Evolutionary conservation across 768 basidiomycete species (phyloP).

Genomic region (Boletus tomentosulus): DNA sequence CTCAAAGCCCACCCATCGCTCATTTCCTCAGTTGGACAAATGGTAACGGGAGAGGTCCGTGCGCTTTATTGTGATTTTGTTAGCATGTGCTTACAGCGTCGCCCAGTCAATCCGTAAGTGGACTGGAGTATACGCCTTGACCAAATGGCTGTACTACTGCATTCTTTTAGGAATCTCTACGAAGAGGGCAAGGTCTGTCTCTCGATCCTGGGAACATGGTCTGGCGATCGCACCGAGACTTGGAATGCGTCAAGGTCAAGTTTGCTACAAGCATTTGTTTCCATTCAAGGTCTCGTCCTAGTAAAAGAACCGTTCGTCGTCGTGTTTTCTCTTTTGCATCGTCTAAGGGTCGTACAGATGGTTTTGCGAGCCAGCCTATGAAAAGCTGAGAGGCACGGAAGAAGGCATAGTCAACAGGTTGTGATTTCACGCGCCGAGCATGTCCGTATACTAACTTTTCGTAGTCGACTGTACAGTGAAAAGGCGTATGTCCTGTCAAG

Average conservation of each 20-base stretch:
- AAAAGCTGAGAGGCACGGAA: constrained; percentile 85
- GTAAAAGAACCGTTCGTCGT: constrained; percentile 83
- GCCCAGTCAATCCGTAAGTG: constrained; percentile 68
- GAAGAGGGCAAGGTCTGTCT: constrained; percentile 95
- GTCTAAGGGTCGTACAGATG: constrained; percentile 43
- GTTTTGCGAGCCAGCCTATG: constrained; percentile 92
- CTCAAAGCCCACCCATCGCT: constrained; percentile 76
- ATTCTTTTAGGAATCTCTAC: constrained; percentile 67
- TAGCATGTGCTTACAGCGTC: not conserved
- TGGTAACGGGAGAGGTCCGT: constrained; percentile 71
- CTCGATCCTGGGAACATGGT: constrained; percentile 90
- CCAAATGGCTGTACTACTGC: not conserved
- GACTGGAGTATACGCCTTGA: not conserved
- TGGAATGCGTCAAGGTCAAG: constrained; percentile 87
- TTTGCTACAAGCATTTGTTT: constrained; percentile 86
- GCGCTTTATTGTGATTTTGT: not conserved
- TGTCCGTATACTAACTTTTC: constrained; percentile 1
- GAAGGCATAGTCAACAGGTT: constrained; percentile 87
- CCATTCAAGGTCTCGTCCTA: constrained; percentile 89
- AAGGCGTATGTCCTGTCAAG: constrained; percentile 90
- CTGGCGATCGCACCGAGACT: constrained; percentile 80
- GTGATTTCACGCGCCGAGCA: constrained; percentile 5
- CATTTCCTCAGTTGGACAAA: constrained; percentile 94
- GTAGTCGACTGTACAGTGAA: constrained; percentile 88
- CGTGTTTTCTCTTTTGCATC: not conserved